Evolutionary conservation across 495 filamentous ascomycete species (phyloP).

Genomic region (Penicillium steckii): DNA sequence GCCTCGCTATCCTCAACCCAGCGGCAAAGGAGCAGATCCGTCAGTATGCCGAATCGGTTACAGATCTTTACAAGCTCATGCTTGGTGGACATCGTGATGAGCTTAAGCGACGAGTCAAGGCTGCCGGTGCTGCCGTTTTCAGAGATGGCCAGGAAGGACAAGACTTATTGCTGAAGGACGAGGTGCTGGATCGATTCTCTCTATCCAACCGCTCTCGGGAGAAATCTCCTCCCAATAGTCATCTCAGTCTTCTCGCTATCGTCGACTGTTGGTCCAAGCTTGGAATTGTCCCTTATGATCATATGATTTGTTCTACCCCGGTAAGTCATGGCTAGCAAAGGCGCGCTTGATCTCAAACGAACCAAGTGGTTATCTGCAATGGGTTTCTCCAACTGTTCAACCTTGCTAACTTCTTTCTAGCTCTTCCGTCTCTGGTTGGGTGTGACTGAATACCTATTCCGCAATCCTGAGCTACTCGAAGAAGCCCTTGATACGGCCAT

Average conservation of each 20-base stretch:
- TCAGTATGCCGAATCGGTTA: conserved; percentile 90
- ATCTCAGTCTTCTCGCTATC: conserved; percentile 92
- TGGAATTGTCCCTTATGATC: conserved; percentile 93
- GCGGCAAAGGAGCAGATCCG: conserved; percentile 86
- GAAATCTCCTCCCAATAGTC: conserved; percentile 78
- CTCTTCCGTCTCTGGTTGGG: conserved; percentile 97
- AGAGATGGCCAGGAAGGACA: conserved; percentile 50
- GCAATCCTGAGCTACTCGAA: conserved; percentile 78
- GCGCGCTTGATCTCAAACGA: no score
- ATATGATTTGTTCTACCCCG: conserved; percentile 98
- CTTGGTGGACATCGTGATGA: conserved; percentile 78
- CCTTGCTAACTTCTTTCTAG: conserved; percentile 33
- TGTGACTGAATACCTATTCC: conserved; percentile 95
- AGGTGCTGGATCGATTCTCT: conserved; percentile 83
- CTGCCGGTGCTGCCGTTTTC: conserved; percentile 81
- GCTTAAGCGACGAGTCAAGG: conserved; percentile 73
- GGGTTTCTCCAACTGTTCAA: neutral
- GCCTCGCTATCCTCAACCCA: conserved; percentile 93
- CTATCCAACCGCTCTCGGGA: conserved; percentile 62
- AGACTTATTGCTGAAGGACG: conserved; percentile 73
- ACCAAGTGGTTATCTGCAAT: neutral
- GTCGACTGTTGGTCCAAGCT: conserved; percentile 97
- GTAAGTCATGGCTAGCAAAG: no score
- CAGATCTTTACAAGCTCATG: conserved; percentile 95
- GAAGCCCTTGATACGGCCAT: conserved; percentile 82